Base-by-base conservation (phyloP, 1,139 yeast genomes). In the Diutina rugosa region DNA sequence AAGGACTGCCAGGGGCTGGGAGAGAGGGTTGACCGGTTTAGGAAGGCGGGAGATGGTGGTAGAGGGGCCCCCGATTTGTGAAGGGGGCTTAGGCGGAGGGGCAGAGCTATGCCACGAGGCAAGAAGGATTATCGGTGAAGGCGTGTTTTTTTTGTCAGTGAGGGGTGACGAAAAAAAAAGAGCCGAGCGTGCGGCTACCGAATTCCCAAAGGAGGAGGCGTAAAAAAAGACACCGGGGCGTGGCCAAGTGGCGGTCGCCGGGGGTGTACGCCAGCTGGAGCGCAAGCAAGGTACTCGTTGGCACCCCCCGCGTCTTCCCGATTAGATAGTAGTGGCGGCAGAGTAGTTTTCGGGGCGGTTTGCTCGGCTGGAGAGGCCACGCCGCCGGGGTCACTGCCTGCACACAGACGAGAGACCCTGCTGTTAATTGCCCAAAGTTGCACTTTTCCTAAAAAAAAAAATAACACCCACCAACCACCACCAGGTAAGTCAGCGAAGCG, bases 351-450 rank as follows among this genome's bases (percentile, higher is more conserved):
- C 38, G 38, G 38, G 38, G 9, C 9, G 38, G 38, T 9, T 8
- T 35, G 41, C 14, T 12, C 41, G 12, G 41, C n/a, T 5, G 14
- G n/a, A 5, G 41, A 35, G 6, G n/a, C 41, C 41, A 35, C 41
- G 41, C 47, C 28, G 47, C 26, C 29, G 29, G 28, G 47, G 47
- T 21, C 21, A 21, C 47, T 21, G 28, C 49, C 49, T 46, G 49
- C 49, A 46, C 49, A 46, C 30, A 46, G 28, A 6, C 26, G 28
- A 16, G 4, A 21, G 28, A 46, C 30, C 30, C n/a, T 21, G 16
- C 30, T 46, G 49, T 46, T 46, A 46, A 46, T 46, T 46, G 49
- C 49, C 49, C 49, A 46, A 46, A 46, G 41, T 46, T 46, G 49
- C 49, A 46, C 49, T 46, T 35, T 35, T 21, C 49, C 49, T 28